These are phyloP conservation scores for Pseudopyrenochaeta lycopersici DNA, from an alignment of 2,329 filamentous ascomycete genomes.

Conservation along the genomic window DNA sequence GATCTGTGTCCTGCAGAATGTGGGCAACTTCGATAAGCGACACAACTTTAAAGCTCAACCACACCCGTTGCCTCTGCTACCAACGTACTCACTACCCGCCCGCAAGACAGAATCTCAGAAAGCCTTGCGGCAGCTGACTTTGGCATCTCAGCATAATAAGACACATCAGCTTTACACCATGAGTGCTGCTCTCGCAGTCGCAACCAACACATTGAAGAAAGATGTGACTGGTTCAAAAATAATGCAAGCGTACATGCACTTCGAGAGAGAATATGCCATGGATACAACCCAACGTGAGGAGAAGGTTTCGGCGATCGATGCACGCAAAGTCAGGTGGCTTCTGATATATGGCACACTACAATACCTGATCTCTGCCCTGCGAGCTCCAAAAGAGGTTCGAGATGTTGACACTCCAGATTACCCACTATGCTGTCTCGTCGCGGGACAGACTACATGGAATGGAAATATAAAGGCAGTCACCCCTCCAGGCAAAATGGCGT, in stretches of 20 bases:
- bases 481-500: slow-evolving; percentile 14
- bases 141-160: slow-evolving; percentile 50
- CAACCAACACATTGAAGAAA: slow-evolving; percentile 56
- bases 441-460: slow-evolving; percentile 52
- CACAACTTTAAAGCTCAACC: slow-evolving; percentile 68
- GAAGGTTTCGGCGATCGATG: slow-evolving; percentile 70
- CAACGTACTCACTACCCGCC: slow-evolving; percentile 49
- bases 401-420: slow-evolving; percentile 68
- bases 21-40: slow-evolving; percentile 71
- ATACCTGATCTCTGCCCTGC: slow-evolving; percentile 71
- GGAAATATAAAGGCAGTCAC: slow-evolving; percentile 22
- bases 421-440: slow-evolving; percentile 60
- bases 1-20: slow-evolving; percentile 73
- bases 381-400: slow-evolving; percentile 68
- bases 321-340: slow-evolving; percentile 81
- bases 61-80: slow-evolving; percentile 74
- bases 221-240: slow-evolving; percentile 58
- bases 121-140: slow-evolving; percentile 44
- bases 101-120: slow-evolving; percentile 43
- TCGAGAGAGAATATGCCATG: slow-evolving; percentile 68
- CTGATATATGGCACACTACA: slow-evolving; percentile 78
- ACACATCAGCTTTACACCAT: slow-evolving; percentile 60
- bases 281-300: slow-evolving; percentile 64
- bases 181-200: slow-evolving; percentile 62
- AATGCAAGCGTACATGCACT: slow-evolving; percentile 73